Conservation (phyloP, 495 filamentous ascomycete genomes). For the Podospora fimiseda region DNA sequence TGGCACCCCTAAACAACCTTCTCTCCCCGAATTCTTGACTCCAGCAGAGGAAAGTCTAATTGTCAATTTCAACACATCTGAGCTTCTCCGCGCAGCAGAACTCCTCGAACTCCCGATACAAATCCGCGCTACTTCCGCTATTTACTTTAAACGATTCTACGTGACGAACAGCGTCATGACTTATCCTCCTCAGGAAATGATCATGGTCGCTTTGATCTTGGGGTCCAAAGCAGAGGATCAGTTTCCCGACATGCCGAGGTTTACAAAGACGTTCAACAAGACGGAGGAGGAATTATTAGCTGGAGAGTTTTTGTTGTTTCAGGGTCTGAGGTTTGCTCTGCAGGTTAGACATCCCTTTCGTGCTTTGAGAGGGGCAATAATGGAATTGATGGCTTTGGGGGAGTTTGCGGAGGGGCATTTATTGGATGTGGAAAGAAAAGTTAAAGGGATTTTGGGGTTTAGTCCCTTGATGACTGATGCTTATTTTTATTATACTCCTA, state of each 20-base stretch:
- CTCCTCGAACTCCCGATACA: slow-evolving; percentile 72
- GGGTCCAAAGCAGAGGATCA: slow-evolving; percentile 85
- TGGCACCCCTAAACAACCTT: slow-evolving; percentile 15
- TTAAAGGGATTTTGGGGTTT: slow-evolving; percentile 66
- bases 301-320: slow-evolving; percentile 84
- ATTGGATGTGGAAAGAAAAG: slow-evolving; percentile 58
- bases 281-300: slow-evolving; percentile 64
- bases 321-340: slow-evolving; percentile 88
- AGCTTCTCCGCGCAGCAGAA: slow-evolving; percentile 67
- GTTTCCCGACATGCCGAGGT: slow-evolving; percentile 63
- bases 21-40: slow-evolving; percentile 63
- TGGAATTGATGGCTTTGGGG: slow-evolving; percentile 62
- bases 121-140: slow-evolving; percentile 82
- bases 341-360: slow-evolving; percentile 89
- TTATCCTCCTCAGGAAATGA: slow-evolving; percentile 80
- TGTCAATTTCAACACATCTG: slow-evolving; percentile 71
- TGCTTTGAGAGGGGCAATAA: slow-evolving; percentile 73
- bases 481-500: slow-evolving; percentile 93
- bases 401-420: slow-evolving; percentile 46
- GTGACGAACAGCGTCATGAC: slow-evolving; percentile 91
- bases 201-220: slow-evolving; percentile 81
- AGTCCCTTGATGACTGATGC: slow-evolving; percentile 81
- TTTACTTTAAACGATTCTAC: slow-evolving; percentile 92
- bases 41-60: slow-evolving; percentile 75
- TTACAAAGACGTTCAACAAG: slow-evolving; percentile 52